Percentiles rank a stretch among this genome's conserved stretches.
phyloP scores from a whole-genome alignment of 495 filamentous ascomycete species.

The Staphylotrichum tortipilum region DNA sequence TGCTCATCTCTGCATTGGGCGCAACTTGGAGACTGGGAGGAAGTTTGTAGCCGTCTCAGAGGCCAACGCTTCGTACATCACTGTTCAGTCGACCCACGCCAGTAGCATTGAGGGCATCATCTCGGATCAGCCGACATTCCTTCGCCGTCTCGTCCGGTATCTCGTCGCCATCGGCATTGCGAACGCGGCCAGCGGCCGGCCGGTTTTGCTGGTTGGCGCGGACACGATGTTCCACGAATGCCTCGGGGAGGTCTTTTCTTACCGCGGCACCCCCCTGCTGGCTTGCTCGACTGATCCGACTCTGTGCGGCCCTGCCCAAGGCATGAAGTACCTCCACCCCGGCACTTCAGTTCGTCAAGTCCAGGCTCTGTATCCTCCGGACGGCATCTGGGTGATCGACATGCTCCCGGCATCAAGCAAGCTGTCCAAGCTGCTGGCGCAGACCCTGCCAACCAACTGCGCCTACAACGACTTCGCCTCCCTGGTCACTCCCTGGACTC shows the following conservation, averaged over 20 bases:
- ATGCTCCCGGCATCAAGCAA: conserved; percentile 16
- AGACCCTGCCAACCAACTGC: conserved; percentile 16
- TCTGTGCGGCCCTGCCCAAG: not conserved
- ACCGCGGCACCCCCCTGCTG: conserved; percentile 7
- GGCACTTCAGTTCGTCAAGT: conserved; percentile 17
- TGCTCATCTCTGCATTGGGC: conserved; percentile 27
- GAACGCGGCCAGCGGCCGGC: not conserved
- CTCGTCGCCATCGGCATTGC: conserved; percentile 15
- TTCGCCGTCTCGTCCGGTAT: conserved; percentile 20
- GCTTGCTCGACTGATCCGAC: conserved; percentile 9
- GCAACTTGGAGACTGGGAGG: conserved; percentile 14
- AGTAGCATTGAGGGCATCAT: not conserved
- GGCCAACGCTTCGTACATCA: conserved; percentile 26
- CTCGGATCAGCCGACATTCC: conserved; percentile 3
- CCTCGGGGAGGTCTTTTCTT: conserved; percentile 16
- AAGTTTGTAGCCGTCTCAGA: conserved; percentile 23
- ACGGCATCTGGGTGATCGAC: conserved; percentile 23
- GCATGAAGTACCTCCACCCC: conserved; percentile 18
- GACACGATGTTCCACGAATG: conserved; percentile 26
- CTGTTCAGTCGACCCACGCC: not conserved
- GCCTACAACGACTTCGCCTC: conserved; percentile 12
- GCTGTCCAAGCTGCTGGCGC: conserved; percentile 19
- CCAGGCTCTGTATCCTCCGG: conserved; percentile 17
- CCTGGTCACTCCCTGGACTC: not conserved
- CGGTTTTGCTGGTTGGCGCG: conserved; percentile 26